Evolutionary conservation across 1,284 basidiomycete species (phyloP).

Genomic region (Entoloma clypeatum): DNA sequence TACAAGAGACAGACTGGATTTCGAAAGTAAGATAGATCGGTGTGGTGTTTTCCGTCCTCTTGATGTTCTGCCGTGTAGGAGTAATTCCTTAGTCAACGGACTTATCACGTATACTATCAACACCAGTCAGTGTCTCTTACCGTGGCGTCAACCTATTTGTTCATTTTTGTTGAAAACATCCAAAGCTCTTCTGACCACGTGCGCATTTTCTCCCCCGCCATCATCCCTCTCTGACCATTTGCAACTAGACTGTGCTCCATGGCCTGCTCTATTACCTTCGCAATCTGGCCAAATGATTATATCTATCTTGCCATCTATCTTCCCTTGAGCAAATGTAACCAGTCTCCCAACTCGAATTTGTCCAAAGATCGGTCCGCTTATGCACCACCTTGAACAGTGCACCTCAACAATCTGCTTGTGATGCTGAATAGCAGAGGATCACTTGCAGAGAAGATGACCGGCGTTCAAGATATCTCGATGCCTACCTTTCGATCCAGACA

Average conservation of each 20-base stretch:
- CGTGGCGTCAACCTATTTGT: not conserved
- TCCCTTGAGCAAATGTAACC: conserved; percentile 26
- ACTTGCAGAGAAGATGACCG: no score
- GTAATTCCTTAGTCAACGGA: conserved; percentile 23
- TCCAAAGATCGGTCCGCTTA: no score
- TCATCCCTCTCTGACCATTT: not conserved
- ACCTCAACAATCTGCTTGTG: no score
- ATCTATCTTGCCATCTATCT: conserved; percentile 28
- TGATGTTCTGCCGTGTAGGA: conserved; percentile 12
- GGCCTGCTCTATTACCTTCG: conserved; percentile 27
- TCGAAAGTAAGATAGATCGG: conserved; percentile 11
- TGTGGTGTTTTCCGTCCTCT: not conserved
- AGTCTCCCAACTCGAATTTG: no score
- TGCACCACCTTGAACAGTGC: no score
- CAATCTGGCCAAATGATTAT: conserved; percentile 24
- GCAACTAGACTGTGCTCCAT: conserved; percentile 17
- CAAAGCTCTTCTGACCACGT: conserved; percentile 8
- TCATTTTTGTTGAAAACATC: not conserved
- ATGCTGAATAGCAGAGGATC: no score
- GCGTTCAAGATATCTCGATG: no score
- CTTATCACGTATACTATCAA: conserved; percentile 28
- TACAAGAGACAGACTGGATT: conserved; percentile 18
- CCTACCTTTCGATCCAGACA: no score
- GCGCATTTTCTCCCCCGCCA: not conserved
- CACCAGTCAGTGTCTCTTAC: conserved; percentile 20